phyloP scores from a whole-genome alignment of 352 stramenopile genomes.

The Hyaloperonospora arabidopsidis region DNA sequence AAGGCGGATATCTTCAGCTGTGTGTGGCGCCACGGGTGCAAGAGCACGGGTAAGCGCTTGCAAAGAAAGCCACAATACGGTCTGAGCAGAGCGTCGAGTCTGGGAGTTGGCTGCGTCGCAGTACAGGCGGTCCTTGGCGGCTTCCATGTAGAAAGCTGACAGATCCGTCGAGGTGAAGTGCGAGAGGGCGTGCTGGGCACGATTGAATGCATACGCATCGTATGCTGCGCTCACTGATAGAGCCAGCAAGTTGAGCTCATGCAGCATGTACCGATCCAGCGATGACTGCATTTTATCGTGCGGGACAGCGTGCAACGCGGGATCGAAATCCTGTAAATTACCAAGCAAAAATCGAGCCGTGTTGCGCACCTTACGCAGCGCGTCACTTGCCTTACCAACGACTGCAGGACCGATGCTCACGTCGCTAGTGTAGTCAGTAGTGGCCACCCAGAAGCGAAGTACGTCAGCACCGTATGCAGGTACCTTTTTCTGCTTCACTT shows the following conservation, averaged over 20 bases:
- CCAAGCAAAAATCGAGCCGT: conserved; percentile 95
- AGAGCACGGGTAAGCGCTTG: conserved; percentile 53
- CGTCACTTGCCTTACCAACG: conserved; percentile 80
- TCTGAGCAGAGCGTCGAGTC: conserved; percentile 83
- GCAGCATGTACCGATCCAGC: conserved; percentile 95
- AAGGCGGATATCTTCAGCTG: conserved; percentile 95
- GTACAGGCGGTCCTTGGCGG: conserved; percentile 96
- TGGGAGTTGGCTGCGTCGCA: conserved; percentile 83
- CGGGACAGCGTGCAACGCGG: conserved; percentile 58
- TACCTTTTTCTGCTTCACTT: conserved; percentile 53
- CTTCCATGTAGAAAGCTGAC: conserved; percentile 97
- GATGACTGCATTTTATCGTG: conserved; percentile 81
- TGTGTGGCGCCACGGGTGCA: conserved; percentile 91
- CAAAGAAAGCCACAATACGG: conserved; percentile 68
- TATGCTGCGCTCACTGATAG: conserved; percentile 82
- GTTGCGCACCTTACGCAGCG: conserved; percentile 89
- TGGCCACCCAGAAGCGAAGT: conserved; percentile 95
- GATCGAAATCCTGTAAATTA: conserved; percentile 93
- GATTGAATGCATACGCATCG: conserved; percentile 86
- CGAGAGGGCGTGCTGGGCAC: conserved; percentile 87
- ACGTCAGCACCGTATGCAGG: conserved; percentile 95
- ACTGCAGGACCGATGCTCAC: conserved; percentile 90
- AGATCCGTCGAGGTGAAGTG: conserved; percentile 92
- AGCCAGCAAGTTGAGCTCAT: conserved; percentile 77
- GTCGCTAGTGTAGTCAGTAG: conserved; percentile 95